phyloP scores from a whole-genome alignment of 345 rosid genomes.

The Reutealis trisperma region DNA sequence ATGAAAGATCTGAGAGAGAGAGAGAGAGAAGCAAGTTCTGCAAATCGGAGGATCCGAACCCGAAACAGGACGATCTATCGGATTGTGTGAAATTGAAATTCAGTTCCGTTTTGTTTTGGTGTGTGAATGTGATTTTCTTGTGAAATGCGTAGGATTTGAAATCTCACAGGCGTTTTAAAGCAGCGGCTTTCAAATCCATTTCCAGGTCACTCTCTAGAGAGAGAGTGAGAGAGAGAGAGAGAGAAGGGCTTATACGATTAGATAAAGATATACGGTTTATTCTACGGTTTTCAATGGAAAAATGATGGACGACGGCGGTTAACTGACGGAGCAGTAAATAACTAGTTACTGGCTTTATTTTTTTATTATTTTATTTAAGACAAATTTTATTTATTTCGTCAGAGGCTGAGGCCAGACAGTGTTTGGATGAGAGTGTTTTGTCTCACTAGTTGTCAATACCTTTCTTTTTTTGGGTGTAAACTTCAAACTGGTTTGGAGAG shows the following conservation, averaged over 20 bases:
- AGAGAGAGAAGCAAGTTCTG: constrained; percentile 5
- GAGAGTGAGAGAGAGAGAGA: constrained; percentile 4
- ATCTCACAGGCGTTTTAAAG: constrained; percentile 12
- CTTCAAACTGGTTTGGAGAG: no score
- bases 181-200: constrained; percentile 43
- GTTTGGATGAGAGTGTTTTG: constrained; percentile 2
- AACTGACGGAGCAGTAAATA: neutral
- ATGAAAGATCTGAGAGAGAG: constrained; percentile 33
- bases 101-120: neutral
- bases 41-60: constrained; percentile 38
- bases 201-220: constrained; percentile 17
- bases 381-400: neutral
- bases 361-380: neutral
- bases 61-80: constrained; percentile 25
- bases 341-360: constrained; percentile 8
- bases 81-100: neutral
- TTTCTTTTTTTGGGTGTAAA: no score
- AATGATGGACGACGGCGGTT: neutral
- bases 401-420: neutral
- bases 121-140: neutral
- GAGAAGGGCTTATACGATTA: neutral
- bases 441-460: neutral
- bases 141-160: constrained; percentile 11
- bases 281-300: constrained; percentile 12
- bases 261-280: constrained; percentile 19